Evolutionary conservation across 495 filamentous ascomycete species (phyloP).

Genomic region (Hyaloscypha variabilis): DNA sequence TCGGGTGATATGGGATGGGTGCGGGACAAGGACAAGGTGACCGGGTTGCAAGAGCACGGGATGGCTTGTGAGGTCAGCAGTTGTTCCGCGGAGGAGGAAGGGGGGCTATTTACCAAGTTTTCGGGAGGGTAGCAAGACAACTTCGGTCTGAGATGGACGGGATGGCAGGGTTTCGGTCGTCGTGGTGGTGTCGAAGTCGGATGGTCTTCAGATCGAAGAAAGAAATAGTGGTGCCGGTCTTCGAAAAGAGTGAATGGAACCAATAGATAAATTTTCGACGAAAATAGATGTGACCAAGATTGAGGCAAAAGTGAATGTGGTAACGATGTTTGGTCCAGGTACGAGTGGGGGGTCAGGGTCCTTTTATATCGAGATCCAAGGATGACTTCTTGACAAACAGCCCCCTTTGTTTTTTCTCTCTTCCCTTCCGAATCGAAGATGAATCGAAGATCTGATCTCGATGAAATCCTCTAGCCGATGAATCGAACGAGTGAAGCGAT

Average conservation of each 20-base stretch:
- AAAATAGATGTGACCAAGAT: background rate
- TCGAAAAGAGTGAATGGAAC: background rate
- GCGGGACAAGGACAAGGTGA: background rate
- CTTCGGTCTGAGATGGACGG: background rate
- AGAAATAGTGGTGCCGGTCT: background rate
- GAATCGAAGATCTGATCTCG: background rate
- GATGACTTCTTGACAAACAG: background rate
- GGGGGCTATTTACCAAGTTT: background rate
- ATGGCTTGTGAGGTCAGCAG: background rate
- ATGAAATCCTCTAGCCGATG: background rate
- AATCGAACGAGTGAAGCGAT: background rate
- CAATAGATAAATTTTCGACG: background rate
- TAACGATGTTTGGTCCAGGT: background rate
- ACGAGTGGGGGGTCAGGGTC: background rate
- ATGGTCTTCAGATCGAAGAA: background rate
- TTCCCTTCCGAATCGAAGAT: background rate
- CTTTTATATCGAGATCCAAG: constrained; percentile 3
- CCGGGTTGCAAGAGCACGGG: background rate
- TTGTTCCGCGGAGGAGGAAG: background rate
- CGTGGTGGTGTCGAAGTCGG: background rate
- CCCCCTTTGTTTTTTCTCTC: background rate
- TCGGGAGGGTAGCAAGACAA: background rate
- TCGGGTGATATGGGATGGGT: too few species aligned
- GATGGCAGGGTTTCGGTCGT: background rate
- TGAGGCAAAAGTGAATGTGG: background rate